Evolutionary conservation across 2,329 filamentous ascomycete genomes (phyloP).

Genomic region (Pseudocercospora cruenta): DNA sequence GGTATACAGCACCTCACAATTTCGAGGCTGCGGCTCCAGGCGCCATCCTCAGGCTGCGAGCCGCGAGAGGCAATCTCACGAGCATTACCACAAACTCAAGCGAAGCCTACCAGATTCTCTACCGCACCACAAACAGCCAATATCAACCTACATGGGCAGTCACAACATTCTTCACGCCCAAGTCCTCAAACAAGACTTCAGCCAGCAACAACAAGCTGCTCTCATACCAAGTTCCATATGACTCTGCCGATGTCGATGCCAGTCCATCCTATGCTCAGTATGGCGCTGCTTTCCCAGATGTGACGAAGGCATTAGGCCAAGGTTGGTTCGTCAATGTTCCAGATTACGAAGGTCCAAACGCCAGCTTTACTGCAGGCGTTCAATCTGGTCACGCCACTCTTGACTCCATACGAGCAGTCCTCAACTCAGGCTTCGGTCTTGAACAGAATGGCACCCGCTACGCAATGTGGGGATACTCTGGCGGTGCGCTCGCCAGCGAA

Average conservation of each 20-base stretch:
- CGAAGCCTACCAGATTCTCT: slow-evolving; percentile 37
- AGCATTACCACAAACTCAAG: slow-evolving; percentile 32
- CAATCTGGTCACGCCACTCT: slow-evolving; percentile 50
- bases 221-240: slow-evolving; percentile 38
- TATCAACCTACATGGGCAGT: slow-evolving; percentile 35
- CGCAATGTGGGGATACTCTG: slow-evolving; percentile 59
- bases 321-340: slow-evolving; percentile 56
- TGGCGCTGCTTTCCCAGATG: slow-evolving; percentile 26
- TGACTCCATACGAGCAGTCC: slow-evolving; percentile 49
- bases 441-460: slow-evolving; percentile 25
- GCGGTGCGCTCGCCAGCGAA: slow-evolving; percentile 56
- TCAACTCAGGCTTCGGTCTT: slow-evolving; percentile 35
- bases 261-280: slow-evolving; percentile 46
- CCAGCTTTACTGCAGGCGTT: slow-evolving; percentile 48
- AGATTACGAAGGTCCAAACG: slow-evolving; percentile 50
- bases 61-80: slow-evolving; percentile 36
- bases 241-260: slow-evolving; percentile 46
- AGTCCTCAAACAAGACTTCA: slow-evolving; percentile 8
- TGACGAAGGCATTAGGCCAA: slow-evolving; percentile 44
- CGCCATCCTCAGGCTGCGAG: slow-evolving; percentile 39
- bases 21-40: slow-evolving; percentile 39
- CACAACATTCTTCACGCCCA: slow-evolving; percentile 35
- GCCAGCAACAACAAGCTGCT: slow-evolving; percentile 27
- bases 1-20: slow-evolving; percentile 39
- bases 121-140: slow-evolving; percentile 32